Evolutionary conservation across 2,329 filamentous ascomycete species (phyloP).

Genomic region (Fusarium tjaetaba): DNA sequence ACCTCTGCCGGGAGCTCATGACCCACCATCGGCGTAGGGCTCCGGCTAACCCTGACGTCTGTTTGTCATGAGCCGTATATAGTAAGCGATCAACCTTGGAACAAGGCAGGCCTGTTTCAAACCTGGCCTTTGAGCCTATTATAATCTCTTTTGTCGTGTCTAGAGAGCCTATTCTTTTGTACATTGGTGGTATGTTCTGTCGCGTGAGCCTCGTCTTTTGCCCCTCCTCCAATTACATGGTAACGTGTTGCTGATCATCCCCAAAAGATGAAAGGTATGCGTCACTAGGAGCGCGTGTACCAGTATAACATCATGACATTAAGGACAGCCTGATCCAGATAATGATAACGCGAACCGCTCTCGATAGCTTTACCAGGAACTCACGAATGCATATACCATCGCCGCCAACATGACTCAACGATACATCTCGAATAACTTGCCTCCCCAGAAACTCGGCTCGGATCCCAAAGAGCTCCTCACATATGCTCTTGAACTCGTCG

Average conservation of each 20-base stretch:
- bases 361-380: background rate
- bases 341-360: background rate
- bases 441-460: conserved; percentile 43
- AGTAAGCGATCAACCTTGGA: conserved; percentile 10
- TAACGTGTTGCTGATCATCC: conserved; percentile 31
- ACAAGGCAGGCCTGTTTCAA: conserved; percentile 9
- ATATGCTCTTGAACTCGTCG: conserved; percentile 50
- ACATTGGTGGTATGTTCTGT: conserved; percentile 24
- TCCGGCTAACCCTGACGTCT: conserved; percentile 4
- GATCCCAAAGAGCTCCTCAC: conserved; percentile 45
- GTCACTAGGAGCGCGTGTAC: conserved; percentile 27
- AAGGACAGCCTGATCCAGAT: conserved; percentile 9
- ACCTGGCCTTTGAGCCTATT: background rate
- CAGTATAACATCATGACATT: conserved; percentile 25
- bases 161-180: conserved; percentile 6
- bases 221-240: conserved; percentile 29
- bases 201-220: conserved; percentile 26
- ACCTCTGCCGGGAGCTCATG: conserved; percentile 19
- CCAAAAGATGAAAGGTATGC: conserved; percentile 33
- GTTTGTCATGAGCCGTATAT: conserved; percentile 1
- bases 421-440: conserved; percentile 50
- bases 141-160: background rate
- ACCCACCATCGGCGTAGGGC: conserved; percentile 29
- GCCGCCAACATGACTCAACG: conserved; percentile 39
- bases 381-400: conserved; percentile 3